A percentile compares a stretch with the other conserved stretches of the same genome.
phyloP scores from a whole-genome alignment of 2,329 filamentous ascomycete genomes.

The Pyricularia grisea region DNA sequence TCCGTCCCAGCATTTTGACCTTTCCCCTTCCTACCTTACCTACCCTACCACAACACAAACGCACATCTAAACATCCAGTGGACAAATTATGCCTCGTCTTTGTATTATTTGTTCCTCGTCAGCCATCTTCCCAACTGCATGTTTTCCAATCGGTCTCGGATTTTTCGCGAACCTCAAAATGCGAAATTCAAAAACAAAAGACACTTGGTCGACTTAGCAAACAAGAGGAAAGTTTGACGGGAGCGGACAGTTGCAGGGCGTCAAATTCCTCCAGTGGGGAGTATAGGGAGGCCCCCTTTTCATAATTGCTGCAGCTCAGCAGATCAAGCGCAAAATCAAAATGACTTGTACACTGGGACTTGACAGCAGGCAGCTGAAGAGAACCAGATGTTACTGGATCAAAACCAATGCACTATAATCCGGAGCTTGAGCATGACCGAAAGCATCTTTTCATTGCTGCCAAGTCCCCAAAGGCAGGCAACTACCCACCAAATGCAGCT shows the following conservation, averaged over 20 bases:
- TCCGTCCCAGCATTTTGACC: not conserved
- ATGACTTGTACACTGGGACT: not conserved
- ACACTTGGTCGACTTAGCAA: not conserved
- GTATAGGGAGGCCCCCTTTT: not conserved
- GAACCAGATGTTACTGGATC: not conserved
- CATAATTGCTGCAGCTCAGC: conserved; percentile 2
- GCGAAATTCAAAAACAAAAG: not conserved
- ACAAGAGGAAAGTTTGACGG: not conserved
- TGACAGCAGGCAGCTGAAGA: not conserved
- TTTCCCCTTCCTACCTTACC: not conserved
- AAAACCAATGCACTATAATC: not conserved
- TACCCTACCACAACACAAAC: not conserved
- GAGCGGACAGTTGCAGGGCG: not conserved
- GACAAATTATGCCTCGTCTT: not conserved
- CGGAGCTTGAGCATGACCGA: not conserved
- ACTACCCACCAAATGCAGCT: not conserved
- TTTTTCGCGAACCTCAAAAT: not conserved
- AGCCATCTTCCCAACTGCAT: not conserved
- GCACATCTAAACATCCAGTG: not conserved
- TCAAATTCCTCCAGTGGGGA: conserved; percentile 3
- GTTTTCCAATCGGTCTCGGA: not conserved
- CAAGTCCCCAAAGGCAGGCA: not conserved
- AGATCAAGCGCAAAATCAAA: conserved; percentile 1
- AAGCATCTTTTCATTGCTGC: not conserved
- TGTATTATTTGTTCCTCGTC: not conserved